Evolutionary conservation across 768 basidiomycete genomes (phyloP).

Genomic region (Hericium erinaceus): DNA sequence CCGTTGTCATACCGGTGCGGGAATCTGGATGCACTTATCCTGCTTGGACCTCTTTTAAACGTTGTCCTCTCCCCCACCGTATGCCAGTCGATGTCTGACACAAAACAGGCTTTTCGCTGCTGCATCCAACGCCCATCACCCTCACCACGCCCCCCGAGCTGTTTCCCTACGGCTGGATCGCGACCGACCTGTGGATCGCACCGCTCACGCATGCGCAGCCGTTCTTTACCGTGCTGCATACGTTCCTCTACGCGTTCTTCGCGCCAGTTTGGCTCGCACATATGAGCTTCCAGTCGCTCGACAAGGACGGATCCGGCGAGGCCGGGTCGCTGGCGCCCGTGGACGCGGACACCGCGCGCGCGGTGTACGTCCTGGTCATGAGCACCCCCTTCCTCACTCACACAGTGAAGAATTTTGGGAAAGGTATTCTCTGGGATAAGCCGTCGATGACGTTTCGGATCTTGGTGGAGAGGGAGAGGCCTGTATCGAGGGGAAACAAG

Average conservation of each 20-base stretch:
- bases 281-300: neutral
- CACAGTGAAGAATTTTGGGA: conserved; percentile 1
- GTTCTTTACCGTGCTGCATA: conserved; percentile 33
- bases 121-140: conserved; percentile 59
- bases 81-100: no score
- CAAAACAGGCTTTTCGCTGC: conserved; percentile 69
- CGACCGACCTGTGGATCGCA: conserved; percentile 80
- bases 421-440: neutral
- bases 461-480: no score
- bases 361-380: conserved; percentile 9
- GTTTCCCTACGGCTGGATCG: conserved; percentile 76
- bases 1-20: no score
- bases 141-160: conserved; percentile 76
- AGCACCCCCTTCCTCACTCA: conserved; percentile 6
- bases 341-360: conserved; percentile 7
- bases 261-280: conserved; percentile 6
- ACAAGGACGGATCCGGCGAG: neutral
- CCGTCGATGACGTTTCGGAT: neutral
- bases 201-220: conserved; percentile 84
- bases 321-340: conserved; percentile 2
- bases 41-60: no score
- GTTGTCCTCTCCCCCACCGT: no score
- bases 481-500: no score
- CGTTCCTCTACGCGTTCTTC: conserved; percentile 11
- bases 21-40: no score